phyloP scores from a whole-genome alignment of 2,329 filamentous ascomycete species.

The Aspergillus niger region DNA sequence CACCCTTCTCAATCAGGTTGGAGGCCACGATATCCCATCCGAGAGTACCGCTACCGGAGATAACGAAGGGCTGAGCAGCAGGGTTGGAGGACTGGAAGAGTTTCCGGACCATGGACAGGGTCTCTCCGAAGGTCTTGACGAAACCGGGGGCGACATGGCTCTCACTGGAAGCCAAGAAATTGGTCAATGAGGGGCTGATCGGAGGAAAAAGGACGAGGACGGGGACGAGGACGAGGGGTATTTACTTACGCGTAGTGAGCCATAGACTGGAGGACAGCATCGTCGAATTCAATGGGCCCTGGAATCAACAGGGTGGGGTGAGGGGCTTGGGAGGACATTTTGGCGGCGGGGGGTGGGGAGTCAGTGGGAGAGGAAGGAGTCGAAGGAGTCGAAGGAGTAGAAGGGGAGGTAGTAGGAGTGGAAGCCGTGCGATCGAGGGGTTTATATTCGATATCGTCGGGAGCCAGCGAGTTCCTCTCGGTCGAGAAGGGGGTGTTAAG shows the following conservation, averaged over 20 bases:
- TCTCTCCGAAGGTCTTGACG: constrained; percentile 87
- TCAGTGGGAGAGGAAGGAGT: constrained; percentile 8
- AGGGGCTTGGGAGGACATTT: constrained; percentile 60
- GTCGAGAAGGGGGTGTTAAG: constrained; percentile 66
- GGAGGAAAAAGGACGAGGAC: constrained; percentile 8
- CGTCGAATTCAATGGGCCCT: constrained; percentile 96
- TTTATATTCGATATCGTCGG: constrained; percentile 58
- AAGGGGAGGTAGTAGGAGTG: constrained; percentile 26
- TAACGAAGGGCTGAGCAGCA: constrained; percentile 83
- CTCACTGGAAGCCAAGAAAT: constrained; percentile 63
- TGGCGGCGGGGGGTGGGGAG: constrained; percentile 33
- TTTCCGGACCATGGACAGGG: constrained; percentile 81
- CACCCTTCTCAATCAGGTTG: constrained; percentile 85
- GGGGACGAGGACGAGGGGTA: constrained; percentile 12
- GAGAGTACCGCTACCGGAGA: constrained; percentile 91
- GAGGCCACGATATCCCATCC: constrained; percentile 97
- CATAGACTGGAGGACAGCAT: constrained; percentile 94
- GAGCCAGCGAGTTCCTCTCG: constrained; percentile 54
- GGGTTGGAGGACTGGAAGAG: constrained; percentile 89
- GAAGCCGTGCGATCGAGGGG: constrained; percentile 38
- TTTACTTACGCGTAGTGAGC: constrained; percentile 69
- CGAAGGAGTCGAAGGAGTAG: constrained; percentile 8
- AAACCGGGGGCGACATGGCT: constrained; percentile 90
- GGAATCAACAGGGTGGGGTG: constrained; percentile 86
- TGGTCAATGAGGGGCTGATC: background rate